phyloP scores from a whole-genome alignment of 192 early-diverging fungal genomes.

The Gamsiella multidivaricata region DNA sequence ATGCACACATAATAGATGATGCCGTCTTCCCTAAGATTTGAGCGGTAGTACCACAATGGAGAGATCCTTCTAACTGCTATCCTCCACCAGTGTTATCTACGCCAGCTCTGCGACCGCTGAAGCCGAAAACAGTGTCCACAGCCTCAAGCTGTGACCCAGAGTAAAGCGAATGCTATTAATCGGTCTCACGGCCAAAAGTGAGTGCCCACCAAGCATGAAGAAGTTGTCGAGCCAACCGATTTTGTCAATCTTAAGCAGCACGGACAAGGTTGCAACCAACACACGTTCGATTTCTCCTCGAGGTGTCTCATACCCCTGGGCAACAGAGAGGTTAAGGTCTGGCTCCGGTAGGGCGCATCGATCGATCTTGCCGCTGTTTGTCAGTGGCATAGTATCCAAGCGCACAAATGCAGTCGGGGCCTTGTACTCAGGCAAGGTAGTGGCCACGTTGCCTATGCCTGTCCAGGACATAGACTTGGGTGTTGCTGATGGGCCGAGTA shows the following conservation, averaged over 20 bases:
- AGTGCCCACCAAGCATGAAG: slow-evolving; percentile 32
- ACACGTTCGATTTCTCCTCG: slow-evolving; percentile 5
- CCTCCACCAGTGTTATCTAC: no score
- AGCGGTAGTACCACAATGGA: neutral
- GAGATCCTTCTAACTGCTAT: neutral
- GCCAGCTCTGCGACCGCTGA: neutral
- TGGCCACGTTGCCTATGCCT: no score
- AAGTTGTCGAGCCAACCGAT: slow-evolving; percentile 20
- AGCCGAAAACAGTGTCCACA: neutral
- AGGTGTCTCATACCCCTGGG: neutral
- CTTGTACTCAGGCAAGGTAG: slow-evolving; percentile 64
- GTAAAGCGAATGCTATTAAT: neutral
- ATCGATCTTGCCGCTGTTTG: slow-evolving; percentile 36
- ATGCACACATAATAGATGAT: slow-evolving; percentile 12
- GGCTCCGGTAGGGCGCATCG: slow-evolving; percentile 32
- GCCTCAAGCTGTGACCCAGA: neutral
- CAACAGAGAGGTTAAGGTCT: neutral
- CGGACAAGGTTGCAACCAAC: neutral
- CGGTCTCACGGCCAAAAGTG: slow-evolving; percentile 2
- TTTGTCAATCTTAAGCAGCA: neutral
- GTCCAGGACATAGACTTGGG: no score
- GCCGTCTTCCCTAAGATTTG: neutral
- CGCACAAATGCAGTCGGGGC: slow-evolving; percentile 58
- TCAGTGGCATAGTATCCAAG: slow-evolving; percentile 19
- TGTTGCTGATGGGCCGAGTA: no score